Evolutionary conservation across 2,329 filamentous ascomycete genomes (phyloP), one percentile per base, ranked within the genome.

Genomic region (Trichoderma afroharzianum): DNA sequence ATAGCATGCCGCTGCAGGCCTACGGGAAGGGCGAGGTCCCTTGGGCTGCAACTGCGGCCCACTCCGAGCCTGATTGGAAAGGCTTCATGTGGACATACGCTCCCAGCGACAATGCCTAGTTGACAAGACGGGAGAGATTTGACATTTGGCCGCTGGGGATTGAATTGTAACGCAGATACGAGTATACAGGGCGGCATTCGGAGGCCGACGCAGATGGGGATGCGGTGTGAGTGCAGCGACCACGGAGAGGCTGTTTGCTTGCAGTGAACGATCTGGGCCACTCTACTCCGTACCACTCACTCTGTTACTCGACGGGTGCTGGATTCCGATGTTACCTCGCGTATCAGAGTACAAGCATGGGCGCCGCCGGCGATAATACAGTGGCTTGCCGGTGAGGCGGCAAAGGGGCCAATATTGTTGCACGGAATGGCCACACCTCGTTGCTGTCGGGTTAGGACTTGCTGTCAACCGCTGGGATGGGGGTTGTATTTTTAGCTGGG

Each of bases 1-100:
- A 97, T 80, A 90, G 90, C 80, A 81, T 95, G 7, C 94, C 94
- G 0, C 79, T 97, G 32, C 88, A 88, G 63, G 83, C 83, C 7
- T 97, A 97, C 76, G 82, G 79, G 0, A 74, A 80, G 8, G 79
- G 81, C 5, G 93, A 97, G 77, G 82, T 86, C 61, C 94, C 94
- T 1, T 97, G 94, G 95, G 93, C 92, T 72, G 91, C 91, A 4
- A 90, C 88, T 2, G 82, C 85, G 76, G 77, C 77, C 1, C 86
- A 95, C 77, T 71, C 73, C 0, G 87, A 91, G 76, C 88, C 87
- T 14, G 93, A 95, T 81, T 88, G 88, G 83, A 83, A 78, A 74
- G 87, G 87, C 1, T 76, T 76, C 55, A 70, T 74, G 15, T 88
- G 87, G 80, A 62, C 28, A 12, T 61, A 62, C 57, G n/a, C 39